These are phyloP conservation scores for Corynascus novoguineensis DNA, from an alignment of 495 filamentous ascomycete genomes.

Conservation along the genomic window DNA sequence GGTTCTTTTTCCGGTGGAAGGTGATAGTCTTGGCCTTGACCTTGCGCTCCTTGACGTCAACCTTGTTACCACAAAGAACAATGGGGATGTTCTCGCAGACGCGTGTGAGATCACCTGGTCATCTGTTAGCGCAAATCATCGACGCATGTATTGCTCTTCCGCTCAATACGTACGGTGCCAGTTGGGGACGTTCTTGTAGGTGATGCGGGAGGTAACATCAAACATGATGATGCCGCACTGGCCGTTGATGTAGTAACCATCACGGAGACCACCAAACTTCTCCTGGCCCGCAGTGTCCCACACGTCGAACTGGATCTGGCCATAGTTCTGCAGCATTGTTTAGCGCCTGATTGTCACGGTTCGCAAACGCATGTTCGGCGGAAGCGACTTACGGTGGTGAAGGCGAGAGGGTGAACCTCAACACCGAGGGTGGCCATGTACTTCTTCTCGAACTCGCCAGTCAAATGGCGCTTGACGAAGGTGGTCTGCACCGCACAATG, in stretches of 20 bases:
- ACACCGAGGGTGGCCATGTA: conserved; percentile 99
- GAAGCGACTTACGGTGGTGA: conserved; percentile 72
- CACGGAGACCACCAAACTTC: conserved; percentile 99
- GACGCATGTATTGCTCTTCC: neutral
- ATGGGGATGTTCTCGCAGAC: conserved; percentile 99
- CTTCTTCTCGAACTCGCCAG: conserved; percentile 99
- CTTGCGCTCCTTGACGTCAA: conserved; percentile 99
- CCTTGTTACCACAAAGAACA: conserved; percentile 98
- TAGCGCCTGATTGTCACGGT: conserved; percentile 22
- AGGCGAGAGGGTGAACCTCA: conserved; percentile 92
- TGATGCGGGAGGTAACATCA: conserved; percentile 99
- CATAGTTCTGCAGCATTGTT: conserved; percentile 67
- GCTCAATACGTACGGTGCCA: conserved; percentile 90
- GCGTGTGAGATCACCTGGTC: conserved; percentile 92
- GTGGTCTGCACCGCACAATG: conserved; percentile 64
- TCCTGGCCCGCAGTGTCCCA: conserved; percentile 99
- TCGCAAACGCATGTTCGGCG: conserved; percentile 16
- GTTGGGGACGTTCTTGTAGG: conserved; percentile 99
- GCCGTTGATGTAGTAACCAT: conserved; percentile 99
- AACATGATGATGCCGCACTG: conserved; percentile 99
- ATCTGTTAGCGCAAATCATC: conserved; percentile 16
- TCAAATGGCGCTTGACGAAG: conserved; percentile 99
- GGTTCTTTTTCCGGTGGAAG: conserved; percentile 99
- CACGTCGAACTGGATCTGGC: conserved; percentile 96
- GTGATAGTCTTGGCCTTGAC: conserved; percentile 99